phyloP scores from a whole-genome alignment of 106 monocot species.

The Acorus calamus region DNA sequence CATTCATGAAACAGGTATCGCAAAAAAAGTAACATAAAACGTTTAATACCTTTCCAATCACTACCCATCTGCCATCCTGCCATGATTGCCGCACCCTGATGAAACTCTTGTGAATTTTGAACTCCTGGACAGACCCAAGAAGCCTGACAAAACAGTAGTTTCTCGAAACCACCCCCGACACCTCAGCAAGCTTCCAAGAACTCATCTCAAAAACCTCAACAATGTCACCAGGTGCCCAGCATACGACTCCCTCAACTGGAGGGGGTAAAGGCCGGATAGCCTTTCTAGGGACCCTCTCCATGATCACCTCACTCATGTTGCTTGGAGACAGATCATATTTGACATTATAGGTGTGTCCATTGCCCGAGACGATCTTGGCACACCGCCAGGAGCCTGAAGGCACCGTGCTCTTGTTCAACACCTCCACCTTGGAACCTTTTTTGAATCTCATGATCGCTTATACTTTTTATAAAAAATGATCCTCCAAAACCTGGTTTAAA shows the following conservation, averaged over 20 bases:
- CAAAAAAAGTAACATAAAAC: no score
- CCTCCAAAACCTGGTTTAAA: no score
- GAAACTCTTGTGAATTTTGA: not conserved
- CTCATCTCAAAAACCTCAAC: constrained; percentile 28
- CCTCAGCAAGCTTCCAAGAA: constrained; percentile 41
- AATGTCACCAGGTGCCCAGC: constrained; percentile 31
- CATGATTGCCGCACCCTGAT: constrained; percentile 13
- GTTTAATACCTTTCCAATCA: constrained; percentile 15
- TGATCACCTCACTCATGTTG: not conserved
- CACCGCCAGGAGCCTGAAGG: not conserved
- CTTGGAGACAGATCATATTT: not conserved
- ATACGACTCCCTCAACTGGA: not conserved
- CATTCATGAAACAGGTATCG: no score
- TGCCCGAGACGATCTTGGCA: constrained; percentile 7
- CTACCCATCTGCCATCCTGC: constrained; percentile 16
- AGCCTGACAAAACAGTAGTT: constrained; percentile 11
- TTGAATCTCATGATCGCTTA: constrained; percentile 3
- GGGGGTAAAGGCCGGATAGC: constrained; percentile 44
- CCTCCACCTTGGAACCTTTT: constrained; percentile 5
- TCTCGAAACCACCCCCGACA: constrained; percentile 1
- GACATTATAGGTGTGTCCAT: constrained; percentile 10
- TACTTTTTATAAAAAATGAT: no score
- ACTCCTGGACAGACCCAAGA: constrained; percentile 8
- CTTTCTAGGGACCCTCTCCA: constrained; percentile 24
- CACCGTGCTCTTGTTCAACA: not conserved